Percentiles rank a stretch among this genome's conserved stretches.
These are phyloP conservation scores for Penicillium verrucosum DNA, from an alignment of 2,329 filamentous ascomycete species.

Conservation along the genomic window DNA sequence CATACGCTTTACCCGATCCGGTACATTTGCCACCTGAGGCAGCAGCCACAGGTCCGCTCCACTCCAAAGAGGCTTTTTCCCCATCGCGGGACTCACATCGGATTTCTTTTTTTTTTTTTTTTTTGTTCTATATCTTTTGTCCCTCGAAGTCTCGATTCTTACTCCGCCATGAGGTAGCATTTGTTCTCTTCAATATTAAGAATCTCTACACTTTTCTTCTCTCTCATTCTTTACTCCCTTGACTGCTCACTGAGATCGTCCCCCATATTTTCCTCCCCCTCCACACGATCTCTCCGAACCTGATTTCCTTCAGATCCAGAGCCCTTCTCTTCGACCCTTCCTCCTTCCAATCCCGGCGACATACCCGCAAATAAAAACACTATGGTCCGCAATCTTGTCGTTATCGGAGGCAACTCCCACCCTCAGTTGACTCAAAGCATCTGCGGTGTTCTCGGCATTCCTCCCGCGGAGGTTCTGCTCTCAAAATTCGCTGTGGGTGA, in stretches of 20 bases:
- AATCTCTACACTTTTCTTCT: neutral
- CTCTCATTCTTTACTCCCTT: slow-evolving; percentile 2
- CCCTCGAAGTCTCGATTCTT: slow-evolving; percentile 21
- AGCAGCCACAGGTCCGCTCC: slow-evolving; percentile 26
- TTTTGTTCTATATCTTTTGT: slow-evolving; percentile 21
- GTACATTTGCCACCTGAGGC: slow-evolving; percentile 28
- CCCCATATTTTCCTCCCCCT: slow-evolving; percentile 30
- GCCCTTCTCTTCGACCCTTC: slow-evolving; percentile 17
- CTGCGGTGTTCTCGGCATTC: slow-evolving; percentile 82
- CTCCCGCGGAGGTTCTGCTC: slow-evolving; percentile 78
- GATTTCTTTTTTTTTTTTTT: slow-evolving; percentile 24
- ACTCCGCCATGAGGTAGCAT: slow-evolving; percentile 37
- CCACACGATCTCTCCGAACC: slow-evolving; percentile 22
- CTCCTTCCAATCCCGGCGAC: slow-evolving; percentile 10
- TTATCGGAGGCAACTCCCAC: slow-evolving; percentile 91
- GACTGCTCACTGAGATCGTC: slow-evolving; percentile 24
- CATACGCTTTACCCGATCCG: slow-evolving; percentile 25
- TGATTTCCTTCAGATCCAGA: slow-evolving; percentile 21
- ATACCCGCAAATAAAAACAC: slow-evolving; percentile 17
- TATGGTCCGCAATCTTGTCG: slow-evolving; percentile 94
- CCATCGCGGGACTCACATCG: slow-evolving; percentile 36
- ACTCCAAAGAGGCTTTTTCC: slow-evolving; percentile 38
- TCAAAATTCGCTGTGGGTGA: slow-evolving; percentile 94
- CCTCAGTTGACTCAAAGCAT: slow-evolving; percentile 81
- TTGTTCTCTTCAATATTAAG: slow-evolving; percentile 20